Base-by-base conservation (phyloP, 306 rosid genomes). In the Hippophae rhamnoides region DNA sequence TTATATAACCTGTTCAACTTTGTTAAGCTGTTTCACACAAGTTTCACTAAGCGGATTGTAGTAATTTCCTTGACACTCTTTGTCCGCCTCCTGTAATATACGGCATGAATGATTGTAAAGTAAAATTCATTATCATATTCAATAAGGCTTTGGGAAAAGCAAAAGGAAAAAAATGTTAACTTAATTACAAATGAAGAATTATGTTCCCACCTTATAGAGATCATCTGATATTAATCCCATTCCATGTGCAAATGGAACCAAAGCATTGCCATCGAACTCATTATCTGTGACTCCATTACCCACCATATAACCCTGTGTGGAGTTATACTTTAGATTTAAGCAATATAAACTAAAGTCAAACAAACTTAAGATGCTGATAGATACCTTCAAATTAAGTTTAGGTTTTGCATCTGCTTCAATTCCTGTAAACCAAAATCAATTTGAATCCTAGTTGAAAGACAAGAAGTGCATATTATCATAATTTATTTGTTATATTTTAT, bases 201-300 rank as follows among this genome's bases (percentile, higher is more conserved):
- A 13, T 10, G 1, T 13, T 38, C 13, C 43, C 60, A 83, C 92
- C 85, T 77, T 56, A 60, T 54, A 88, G 12, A 85, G 70, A 27
- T 55, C 40, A 43, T 88, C 77, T 6, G 96, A 78, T 41, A 88
- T 74, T 52, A 88, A 90, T 13, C 81, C 94, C 94, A 85, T 88
- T 10, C 96, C 94, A 27, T 82, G 89, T 51, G 68, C 94, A 74
- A 88, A 88, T 43, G 94, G 94, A 26, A 85, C 69, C 3, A 80
- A 58, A 62, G 96, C 90, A 68, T 85, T 76, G 47, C 50, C 75
- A 55, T 88, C 94, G 64, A 82, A 74, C 26, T 0, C 43, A 5
- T 2, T 5, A 63, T 81, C 96, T 18, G 94, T 74, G 10, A 82
- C 84, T 43, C 87, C 96, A 44, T 88, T 88, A 48, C 94, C 96